Base-by-base conservation (phyloP, 345 rosid species). In the Eucalyptus virginea region DNA sequence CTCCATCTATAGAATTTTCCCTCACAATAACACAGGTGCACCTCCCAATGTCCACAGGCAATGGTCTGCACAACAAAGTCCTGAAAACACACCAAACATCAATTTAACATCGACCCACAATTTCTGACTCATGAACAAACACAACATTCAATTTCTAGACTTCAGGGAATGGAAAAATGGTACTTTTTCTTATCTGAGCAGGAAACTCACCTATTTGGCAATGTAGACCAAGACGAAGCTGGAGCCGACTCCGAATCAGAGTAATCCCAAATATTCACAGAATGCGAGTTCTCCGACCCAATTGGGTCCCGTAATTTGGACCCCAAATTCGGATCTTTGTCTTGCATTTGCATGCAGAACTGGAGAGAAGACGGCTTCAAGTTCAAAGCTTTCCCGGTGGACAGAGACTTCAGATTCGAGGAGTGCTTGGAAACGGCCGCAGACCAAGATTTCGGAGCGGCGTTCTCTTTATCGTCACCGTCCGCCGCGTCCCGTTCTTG, bases 201-300 rank as follows among this genome's bases (percentile, higher is more conserved):
- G 14, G 23, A 19, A 32, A 44, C 58, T 24, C 51, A 96, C 99
- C 98, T 95, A 42, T 96, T 97, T 49, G 99, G 99, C 88, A 96
- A 90, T 40, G 97, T 93, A 88, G 99, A 93, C 99, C 99, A 96
- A 91, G 98, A 95, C 90, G 99, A 94, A 93, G 99, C 99, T 12
- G 98, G 99, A 60, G 99, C 98, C 13, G 99, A 96, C 91, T 98
- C 99, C 0, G 98, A 96, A 92, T 98, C 99, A 7, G 99, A 98
- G 83, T 92, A 94, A 87, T 98, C 99, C 99, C 99, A 98, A 81
- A 98, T 91, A 60, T 95, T 95, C 89, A 96, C 92, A 87, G 96
- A 96, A 88, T 90, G 89, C 1, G 98, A 95, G 90, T 94, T 93
- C 88, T 96, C 98, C 8, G 99, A 93, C 52, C 95, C 96, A 88